Percentiles rank a stretch among this genome's conserved stretches.
phyloP scores from a whole-genome alignment of 192 early-diverging fungal species.

The Gamsiella multidivaricata region DNA sequence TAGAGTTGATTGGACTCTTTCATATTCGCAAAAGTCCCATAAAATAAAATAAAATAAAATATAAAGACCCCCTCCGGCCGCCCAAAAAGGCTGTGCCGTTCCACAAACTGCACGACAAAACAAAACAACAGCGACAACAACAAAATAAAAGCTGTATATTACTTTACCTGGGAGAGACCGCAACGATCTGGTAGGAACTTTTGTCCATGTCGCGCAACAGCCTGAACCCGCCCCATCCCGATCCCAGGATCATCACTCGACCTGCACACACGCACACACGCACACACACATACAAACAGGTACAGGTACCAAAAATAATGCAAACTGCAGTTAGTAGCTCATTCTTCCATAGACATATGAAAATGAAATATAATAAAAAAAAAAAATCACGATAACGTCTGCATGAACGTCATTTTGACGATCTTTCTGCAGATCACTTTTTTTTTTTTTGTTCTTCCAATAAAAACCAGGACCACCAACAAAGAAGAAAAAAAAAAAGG shows the following conservation, averaged over 20 bases:
- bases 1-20: background rate
- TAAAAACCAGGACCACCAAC: no score
- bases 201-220: slow-evolving; percentile 77
- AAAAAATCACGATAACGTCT: background rate
- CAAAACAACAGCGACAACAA: no score
- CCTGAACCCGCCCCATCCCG: slow-evolving; percentile 79
- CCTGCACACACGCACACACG: no score
- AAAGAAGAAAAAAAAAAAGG: slow-evolving; percentile 16
- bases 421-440: no score
- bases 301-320: no score
- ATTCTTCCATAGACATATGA: background rate
- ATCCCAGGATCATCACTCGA: slow-evolving; percentile 58
- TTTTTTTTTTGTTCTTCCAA: no score
- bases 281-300: no score
- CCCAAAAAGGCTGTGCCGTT: no score
- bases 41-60: background rate
- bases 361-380: background rate
- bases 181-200: slow-evolving; percentile 73
- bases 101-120: no score
- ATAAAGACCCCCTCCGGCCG: no score
- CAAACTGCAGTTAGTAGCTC: background rate
- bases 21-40: background rate
- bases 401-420: slow-evolving; percentile 6
- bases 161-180: slow-evolving; percentile 78
- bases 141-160: no score